Percentiles rank a stretch among this genome's conserved stretches.
phyloP scores from a whole-genome alignment of 2,329 filamentous ascomycete species.

The Cladosporium sp. region DNA sequence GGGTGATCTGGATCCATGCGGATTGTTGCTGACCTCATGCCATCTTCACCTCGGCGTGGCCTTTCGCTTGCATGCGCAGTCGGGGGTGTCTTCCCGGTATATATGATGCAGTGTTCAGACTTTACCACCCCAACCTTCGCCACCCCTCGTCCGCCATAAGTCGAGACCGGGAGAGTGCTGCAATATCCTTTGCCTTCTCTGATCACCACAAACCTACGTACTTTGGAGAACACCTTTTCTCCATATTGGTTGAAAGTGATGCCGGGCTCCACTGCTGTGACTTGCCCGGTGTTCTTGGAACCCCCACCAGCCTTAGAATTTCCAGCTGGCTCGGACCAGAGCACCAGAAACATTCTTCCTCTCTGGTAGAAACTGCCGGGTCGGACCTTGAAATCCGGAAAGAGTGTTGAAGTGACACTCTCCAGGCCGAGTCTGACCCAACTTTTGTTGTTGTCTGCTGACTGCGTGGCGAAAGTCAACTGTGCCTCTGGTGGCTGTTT shows the following conservation, averaged over 20 bases:
- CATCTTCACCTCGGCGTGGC: conserved; percentile 10
- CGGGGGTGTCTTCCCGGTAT: conserved; percentile 14
- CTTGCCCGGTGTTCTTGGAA: neutral
- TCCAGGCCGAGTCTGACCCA: too few species aligned
- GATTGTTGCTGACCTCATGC: conserved; percentile 19
- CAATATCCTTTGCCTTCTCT: conserved; percentile 17
- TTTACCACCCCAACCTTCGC: conserved; percentile 16
- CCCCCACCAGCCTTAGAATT: neutral
- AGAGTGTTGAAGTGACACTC: too few species aligned
- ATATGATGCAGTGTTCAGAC: conserved; percentile 25
- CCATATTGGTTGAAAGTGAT: conserved; percentile 5
- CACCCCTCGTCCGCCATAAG: conserved; percentile 22
- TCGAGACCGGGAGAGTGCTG: conserved; percentile 22
- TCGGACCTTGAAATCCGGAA: too few species aligned
- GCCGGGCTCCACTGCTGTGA: neutral
- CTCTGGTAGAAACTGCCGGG: conserved; percentile 15
- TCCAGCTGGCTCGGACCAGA: conserved; percentile 23
- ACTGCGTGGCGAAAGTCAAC: too few species aligned
- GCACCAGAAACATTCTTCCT: conserved; percentile 19
- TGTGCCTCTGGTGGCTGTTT: too few species aligned
- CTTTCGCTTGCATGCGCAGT: conserved; percentile 1
- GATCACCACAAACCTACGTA: conserved; percentile 25
- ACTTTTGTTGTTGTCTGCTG: too few species aligned
- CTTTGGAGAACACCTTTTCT: conserved; percentile 21
- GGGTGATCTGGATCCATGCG: conserved; percentile 14